Evolutionary conservation across 306 rosid species (phyloP).

Genomic region (Parietaria judaica): DNA sequence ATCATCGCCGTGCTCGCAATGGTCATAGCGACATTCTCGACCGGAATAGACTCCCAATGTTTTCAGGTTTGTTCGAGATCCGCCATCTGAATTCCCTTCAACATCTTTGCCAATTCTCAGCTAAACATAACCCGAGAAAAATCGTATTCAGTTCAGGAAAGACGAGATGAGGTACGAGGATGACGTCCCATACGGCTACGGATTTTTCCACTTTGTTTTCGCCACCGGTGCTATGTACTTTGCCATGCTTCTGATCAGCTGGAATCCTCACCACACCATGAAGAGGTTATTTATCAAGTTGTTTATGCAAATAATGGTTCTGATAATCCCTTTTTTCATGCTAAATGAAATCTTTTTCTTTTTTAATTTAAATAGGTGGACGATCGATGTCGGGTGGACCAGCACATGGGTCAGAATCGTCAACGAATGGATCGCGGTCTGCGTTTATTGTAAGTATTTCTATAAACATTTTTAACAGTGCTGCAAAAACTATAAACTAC

Average conservation of each 20-base stretch:
- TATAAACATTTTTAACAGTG: neutral
- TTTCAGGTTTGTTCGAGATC: conserved; percentile 63
- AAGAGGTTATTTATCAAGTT: conserved; percentile 36
- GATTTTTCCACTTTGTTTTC: conserved; percentile 93
- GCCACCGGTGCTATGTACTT: conserved; percentile 99
- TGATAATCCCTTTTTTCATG: neutral
- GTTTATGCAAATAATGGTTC: neutral
- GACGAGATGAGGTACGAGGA: conserved; percentile 44
- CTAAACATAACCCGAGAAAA: conserved; percentile 20
- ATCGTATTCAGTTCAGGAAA: conserved; percentile 52
- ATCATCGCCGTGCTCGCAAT: conserved; percentile 71
- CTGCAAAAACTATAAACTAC: no score
- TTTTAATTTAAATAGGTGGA: conserved; percentile 55
- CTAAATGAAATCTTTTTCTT: neutral
- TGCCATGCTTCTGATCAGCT: conserved; percentile 88
- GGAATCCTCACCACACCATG: conserved; percentile 80
- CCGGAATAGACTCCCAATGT: conserved; percentile 90
- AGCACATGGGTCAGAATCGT: conserved; percentile 94
- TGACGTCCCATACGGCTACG: conserved; percentile 94
- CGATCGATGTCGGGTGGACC: conserved; percentile 96
- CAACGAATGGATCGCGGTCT: conserved; percentile 93
- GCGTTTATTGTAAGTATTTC: conserved; percentile 67
- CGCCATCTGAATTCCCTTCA: conserved; percentile 20
- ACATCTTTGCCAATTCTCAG: conserved; percentile 11
- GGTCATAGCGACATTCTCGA: conserved; percentile 86